Conservation (phyloP, 2,329 filamentous ascomycete genomes). For the Cladophialophora carrionii region DNA sequence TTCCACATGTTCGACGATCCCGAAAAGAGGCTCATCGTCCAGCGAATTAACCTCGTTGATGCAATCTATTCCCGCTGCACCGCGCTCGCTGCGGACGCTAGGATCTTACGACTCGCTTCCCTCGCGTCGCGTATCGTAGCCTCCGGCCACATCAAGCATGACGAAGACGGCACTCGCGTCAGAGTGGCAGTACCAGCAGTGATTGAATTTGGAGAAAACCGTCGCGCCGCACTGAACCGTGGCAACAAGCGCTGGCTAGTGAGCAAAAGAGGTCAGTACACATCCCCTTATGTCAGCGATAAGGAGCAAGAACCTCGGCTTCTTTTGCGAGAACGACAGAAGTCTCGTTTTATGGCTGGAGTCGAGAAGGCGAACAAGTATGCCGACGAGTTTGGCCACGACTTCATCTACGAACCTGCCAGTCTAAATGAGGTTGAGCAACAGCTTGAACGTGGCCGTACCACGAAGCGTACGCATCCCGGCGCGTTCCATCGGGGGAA, state of each 20-base stretch:
- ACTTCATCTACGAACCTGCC: not conserved
- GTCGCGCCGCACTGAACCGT: not conserved
- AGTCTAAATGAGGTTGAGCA: not conserved
- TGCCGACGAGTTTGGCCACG: conserved; percentile 4
- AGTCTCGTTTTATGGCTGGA: not conserved
- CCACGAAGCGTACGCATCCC: conserved; percentile 9
- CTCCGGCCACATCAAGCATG: conserved; percentile 13
- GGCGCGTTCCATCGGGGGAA: conserved; percentile 8
- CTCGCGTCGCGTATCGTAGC: not conserved
- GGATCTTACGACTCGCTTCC: conserved; percentile 3
- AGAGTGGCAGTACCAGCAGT: not conserved
- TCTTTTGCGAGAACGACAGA: not conserved
- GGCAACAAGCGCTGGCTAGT: conserved; percentile 12
- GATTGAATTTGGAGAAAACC: not conserved
- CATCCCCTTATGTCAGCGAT: not conserved
- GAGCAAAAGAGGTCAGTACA: not conserved
- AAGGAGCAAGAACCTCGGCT: not conserved
- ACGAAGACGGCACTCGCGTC: not conserved
- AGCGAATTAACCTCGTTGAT: conserved; percentile 4
- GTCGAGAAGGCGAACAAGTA: not conserved
- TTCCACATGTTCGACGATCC: conserved; percentile 4
- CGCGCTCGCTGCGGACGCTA: not conserved
- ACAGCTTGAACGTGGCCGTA: not conserved
- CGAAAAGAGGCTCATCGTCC: conserved; percentile 5
- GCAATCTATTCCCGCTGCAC: not conserved